A percentile compares a stretch with the other conserved stretches of the same genome.
Conservation (phyloP, 495 filamentous ascomycete genomes). For the Lophiostoma macrostomum region DNA sequence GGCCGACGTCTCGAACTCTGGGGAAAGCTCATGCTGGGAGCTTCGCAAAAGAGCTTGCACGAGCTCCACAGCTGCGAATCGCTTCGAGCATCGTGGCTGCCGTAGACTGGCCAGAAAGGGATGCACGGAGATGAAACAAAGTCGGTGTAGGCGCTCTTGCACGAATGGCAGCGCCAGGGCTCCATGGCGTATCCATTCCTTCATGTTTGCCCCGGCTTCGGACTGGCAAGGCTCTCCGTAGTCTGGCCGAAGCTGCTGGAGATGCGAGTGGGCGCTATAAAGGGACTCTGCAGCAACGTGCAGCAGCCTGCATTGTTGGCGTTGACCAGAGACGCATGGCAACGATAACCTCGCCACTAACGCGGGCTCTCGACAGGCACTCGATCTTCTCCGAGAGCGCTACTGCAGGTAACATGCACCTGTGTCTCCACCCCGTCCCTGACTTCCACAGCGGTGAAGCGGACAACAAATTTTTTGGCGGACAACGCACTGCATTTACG, state of each 20-base stretch:
- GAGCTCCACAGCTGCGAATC: conserved; percentile 7
- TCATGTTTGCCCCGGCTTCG: not conserved
- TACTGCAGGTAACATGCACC: conserved; percentile 23
- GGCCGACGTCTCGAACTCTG: conserved; percentile 26
- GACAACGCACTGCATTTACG: conserved; percentile 22
- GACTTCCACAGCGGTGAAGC: conserved; percentile 26
- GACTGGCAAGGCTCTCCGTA: conserved; percentile 3
- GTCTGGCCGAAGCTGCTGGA: conserved; percentile 5
- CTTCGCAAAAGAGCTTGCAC: not conserved
- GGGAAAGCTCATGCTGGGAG: conserved; percentile 24
- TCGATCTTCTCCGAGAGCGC: conserved; percentile 11
- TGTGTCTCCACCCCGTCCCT: conserved; percentile 9
- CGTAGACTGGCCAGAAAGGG: conserved; percentile 16
- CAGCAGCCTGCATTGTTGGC: conserved; percentile 16
- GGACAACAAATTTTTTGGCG: conserved; percentile 11
- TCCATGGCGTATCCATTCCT: not conserved
- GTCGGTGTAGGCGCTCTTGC: conserved; percentile 27
- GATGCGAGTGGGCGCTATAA: not conserved
- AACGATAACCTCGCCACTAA: conserved; percentile 19
- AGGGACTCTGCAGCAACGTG: conserved; percentile 12
- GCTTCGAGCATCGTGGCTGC: conserved; percentile 24
- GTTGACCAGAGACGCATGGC: conserved; percentile 1
- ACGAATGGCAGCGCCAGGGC: conserved; percentile 18
- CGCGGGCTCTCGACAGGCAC: conserved; percentile 7
- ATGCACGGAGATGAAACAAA: conserved; percentile 33